Evolutionary conservation across 805 yeast species (phyloP).

Genomic region (Candida corydali): DNA sequence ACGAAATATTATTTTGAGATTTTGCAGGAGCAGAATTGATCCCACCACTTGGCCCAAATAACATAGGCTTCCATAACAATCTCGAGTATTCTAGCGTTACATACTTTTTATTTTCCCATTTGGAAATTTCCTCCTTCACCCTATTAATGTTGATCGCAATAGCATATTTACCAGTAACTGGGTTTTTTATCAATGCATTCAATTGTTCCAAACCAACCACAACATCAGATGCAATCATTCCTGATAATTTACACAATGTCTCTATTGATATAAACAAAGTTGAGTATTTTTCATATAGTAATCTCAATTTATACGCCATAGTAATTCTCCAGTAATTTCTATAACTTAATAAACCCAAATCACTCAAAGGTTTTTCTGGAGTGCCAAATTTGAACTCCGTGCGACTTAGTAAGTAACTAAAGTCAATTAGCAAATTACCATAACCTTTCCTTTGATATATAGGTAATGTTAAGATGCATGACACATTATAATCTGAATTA

Average conservation of each 20-base stretch:
- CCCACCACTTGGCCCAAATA: constrained; percentile 85
- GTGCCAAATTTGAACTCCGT: constrained; percentile 80
- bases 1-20: constrained; percentile 45
- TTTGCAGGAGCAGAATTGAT: constrained; percentile 55
- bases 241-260: constrained; percentile 64
- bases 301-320: constrained; percentile 46
- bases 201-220: constrained; percentile 81
- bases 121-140: constrained; percentile 38
- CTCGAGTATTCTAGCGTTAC: constrained; percentile 47
- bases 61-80: constrained; percentile 76
- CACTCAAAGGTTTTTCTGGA: constrained; percentile 92
- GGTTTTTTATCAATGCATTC: constrained; percentile 51
- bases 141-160: constrained; percentile 46
- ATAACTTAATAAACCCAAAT: constrained; percentile 80
- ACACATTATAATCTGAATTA: constrained; percentile 73
- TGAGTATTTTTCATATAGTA: constrained; percentile 18
- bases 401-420: constrained; percentile 75
- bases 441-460: constrained; percentile 83
- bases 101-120: constrained; percentile 55
- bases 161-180: constrained; percentile 44
- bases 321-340: constrained; percentile 80
- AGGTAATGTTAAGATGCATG: constrained; percentile 89
- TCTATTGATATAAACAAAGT: constrained; percentile 44
- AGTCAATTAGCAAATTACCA: constrained; percentile 84
- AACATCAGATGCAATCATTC: constrained; percentile 84